These are phyloP conservation scores for Malus hybrid DNA, from an alignment of 331 rosid genomes.

Conservation along the genomic window DNA sequence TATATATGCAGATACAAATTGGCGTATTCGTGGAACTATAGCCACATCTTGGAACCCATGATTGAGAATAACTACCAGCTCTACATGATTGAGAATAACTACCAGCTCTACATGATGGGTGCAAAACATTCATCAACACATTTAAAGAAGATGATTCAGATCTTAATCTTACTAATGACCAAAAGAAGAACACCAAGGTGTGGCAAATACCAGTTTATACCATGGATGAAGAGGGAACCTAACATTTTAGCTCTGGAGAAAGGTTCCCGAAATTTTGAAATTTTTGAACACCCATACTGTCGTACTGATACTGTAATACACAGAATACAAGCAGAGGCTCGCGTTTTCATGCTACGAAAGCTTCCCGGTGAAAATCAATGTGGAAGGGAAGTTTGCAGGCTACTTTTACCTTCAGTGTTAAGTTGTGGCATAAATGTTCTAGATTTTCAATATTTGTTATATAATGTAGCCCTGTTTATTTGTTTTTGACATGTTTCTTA, in stretches of 20 bases:
- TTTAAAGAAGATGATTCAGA: slow-evolving; percentile 68
- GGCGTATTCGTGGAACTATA: slow-evolving; percentile 77
- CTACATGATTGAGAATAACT: slow-evolving; percentile 55
- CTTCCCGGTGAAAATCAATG: neutral
- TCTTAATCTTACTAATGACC: slow-evolving; percentile 82
- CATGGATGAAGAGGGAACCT: slow-evolving; percentile 48
- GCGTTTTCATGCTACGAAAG: neutral
- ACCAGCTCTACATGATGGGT: slow-evolving; percentile 79
- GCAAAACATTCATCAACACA: slow-evolving; percentile 80
- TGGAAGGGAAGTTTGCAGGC: neutral
- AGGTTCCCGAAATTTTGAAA: neutral
- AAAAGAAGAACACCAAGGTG: slow-evolving; percentile 74
- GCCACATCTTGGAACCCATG: slow-evolving; percentile 60
- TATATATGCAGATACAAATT: slow-evolving; percentile 58
- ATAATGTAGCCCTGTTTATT: too few relatives aligned
- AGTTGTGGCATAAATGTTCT: neutral
- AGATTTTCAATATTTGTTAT: neutral
- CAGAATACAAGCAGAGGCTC: neutral
- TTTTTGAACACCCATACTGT: neutral
- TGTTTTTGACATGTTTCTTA: too few relatives aligned
- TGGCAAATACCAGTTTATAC: slow-evolving; percentile 86
- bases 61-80: too few relatives aligned
- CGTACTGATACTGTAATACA: neutral
- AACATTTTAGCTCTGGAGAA: slow-evolving; percentile 1
- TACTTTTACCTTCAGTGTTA: neutral